A percentile compares a stretch with the other conserved stretches of the same genome.
Conservation (phyloP, 495 filamentous ascomycete species). For the Tuber umbilicatum region DNA sequence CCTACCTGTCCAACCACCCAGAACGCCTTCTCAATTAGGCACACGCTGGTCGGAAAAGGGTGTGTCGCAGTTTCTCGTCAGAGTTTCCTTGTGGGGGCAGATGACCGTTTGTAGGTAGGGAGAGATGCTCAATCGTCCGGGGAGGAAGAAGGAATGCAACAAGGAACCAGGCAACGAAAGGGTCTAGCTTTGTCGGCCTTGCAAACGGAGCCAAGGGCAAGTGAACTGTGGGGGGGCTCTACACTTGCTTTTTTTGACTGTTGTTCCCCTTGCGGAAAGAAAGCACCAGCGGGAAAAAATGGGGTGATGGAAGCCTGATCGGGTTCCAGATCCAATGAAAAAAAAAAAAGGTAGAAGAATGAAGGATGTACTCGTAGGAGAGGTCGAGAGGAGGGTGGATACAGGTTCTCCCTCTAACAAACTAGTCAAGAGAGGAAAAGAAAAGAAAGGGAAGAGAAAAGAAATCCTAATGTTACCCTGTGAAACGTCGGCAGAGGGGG, state of each 20-base stretch:
- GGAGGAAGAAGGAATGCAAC: conserved; percentile 9
- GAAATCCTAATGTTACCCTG: conserved; percentile 9
- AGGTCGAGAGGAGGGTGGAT: conserved; percentile 32
- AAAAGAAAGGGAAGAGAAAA: neutral
- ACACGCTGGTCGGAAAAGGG: conserved; percentile 21
- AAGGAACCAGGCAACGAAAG: neutral
- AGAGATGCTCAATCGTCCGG: conserved; percentile 12
- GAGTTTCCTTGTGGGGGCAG: conserved; percentile 14
- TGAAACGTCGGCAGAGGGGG: conserved; percentile 22
- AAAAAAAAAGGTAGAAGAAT: conserved; percentile 16
- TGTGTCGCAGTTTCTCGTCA: conserved; percentile 38
- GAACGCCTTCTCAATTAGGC: neutral
- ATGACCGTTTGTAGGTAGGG: conserved; percentile 26
- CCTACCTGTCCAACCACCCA: conserved; percentile 12
- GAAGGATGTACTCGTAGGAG: conserved; percentile 15
- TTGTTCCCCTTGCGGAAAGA: conserved; percentile 11
- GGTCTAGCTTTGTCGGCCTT: conserved; percentile 19
- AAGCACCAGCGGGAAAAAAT: conserved; percentile 12
- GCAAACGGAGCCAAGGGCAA: conserved; percentile 15
- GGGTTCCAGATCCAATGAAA: conserved; percentile 28
- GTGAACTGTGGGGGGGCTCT: conserved; percentile 24
- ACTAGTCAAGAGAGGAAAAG: conserved; percentile 16
- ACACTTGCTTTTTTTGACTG: conserved; percentile 25
- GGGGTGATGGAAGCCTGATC: neutral
- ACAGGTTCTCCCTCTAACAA: conserved; percentile 26